Percentiles rank a stretch among this genome's conserved stretches.
Conservation (phyloP, 108 stramenopile species). For the Aurantiochytrium sp. region DNA sequence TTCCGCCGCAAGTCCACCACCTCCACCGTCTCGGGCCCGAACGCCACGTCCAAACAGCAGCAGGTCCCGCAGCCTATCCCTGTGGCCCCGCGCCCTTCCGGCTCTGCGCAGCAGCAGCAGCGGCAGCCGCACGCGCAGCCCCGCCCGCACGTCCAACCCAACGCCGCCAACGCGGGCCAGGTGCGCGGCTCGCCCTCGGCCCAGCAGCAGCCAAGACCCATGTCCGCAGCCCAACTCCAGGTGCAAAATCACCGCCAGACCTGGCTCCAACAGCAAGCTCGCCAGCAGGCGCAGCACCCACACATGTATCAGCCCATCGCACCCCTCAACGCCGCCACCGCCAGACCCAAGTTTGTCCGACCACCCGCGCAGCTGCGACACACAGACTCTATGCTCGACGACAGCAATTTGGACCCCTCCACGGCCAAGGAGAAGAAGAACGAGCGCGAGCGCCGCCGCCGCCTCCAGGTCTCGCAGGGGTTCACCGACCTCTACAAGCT, state of each 20-base stretch:
- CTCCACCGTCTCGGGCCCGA: no score
- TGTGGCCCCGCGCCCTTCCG: no score
- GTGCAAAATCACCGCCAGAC: background rate
- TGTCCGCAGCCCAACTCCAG: background rate
- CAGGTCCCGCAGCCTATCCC: no score
- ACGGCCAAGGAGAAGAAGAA: slow-evolving; percentile 25
- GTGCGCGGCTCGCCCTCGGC: background rate
- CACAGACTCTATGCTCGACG: background rate
- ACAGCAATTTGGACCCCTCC: background rate
- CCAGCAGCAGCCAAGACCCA: background rate
- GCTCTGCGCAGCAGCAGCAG: background rate
- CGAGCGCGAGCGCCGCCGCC: slow-evolving; percentile 15
- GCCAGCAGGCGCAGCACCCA: background rate
- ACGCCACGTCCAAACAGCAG: no score
- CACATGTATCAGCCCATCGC: background rate
- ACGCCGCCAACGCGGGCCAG: background rate
- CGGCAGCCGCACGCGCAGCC: background rate
- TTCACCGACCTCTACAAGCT: background rate
- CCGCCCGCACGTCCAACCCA: background rate
- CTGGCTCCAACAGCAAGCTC: background rate
- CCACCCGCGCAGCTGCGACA: background rate
- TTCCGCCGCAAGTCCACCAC: background rate
- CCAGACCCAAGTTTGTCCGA: background rate
- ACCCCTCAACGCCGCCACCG: background rate
- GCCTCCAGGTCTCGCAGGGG: background rate